Conservation (phyloP, 169 alveolate species). For the Fabrea salina region DNA sequence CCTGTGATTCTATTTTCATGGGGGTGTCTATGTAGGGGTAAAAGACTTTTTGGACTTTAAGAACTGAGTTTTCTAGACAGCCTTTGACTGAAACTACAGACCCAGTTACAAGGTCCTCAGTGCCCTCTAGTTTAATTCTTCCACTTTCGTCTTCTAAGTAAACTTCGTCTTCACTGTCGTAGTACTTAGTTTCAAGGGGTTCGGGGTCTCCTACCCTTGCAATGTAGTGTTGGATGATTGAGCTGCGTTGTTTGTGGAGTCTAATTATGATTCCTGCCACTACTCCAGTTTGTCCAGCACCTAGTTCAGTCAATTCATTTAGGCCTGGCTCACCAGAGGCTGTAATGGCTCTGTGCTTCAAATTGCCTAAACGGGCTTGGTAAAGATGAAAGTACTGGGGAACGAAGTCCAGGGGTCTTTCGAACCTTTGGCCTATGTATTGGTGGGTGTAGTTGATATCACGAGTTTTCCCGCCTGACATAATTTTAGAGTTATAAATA, state of each 20-base stretch:
- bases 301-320: background rate
- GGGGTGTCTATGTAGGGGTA: background rate
- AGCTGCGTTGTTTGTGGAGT: background rate
- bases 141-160: slow-evolving; percentile 27
- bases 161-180: background rate
- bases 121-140: background rate
- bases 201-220: slow-evolving; percentile 23
- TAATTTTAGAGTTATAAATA: too few species aligned
- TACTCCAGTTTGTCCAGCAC: background rate
- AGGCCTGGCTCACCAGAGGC: background rate
- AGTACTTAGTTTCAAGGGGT: background rate
- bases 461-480: slow-evolving; percentile 16
- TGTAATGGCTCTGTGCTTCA: background rate
- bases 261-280: slow-evolving; percentile 7
- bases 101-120: slow-evolving; percentile 8
- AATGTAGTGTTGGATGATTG: slow-evolving; percentile 8
- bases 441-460: background rate
- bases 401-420: background rate
- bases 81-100: background rate
- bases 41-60: background rate
- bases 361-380: background rate
- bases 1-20: background rate
- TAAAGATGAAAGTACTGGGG: slow-evolving; percentile 15
- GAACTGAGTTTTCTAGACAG: background rate
- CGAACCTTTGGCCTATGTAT: background rate